Base-by-base conservation (phyloP, 2,329 filamentous ascomycete species). In the Aspergillus costaricaensis region DNA sequence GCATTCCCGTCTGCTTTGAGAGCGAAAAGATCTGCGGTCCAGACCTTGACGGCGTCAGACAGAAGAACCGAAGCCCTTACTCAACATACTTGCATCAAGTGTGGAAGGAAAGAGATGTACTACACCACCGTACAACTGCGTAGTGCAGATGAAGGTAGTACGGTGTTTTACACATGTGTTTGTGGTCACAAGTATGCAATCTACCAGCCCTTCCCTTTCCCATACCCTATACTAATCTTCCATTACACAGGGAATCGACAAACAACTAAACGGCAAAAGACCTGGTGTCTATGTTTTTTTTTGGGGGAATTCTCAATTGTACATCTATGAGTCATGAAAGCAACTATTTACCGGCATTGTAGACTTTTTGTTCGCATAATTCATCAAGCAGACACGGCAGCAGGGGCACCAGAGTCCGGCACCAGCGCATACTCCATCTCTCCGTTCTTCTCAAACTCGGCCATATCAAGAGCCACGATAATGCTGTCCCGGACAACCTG, bases 391-490 rank as follows among this genome's bases (percentile, higher is more conserved):
- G 72, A 53, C 39, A 69, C 62, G 49, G 68, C 65, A 53, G 66
- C 66, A 51, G 68, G 60, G 30, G 71, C 69, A 41, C 67, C 68
- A 44, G 70, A 69, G 53, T 90, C 86, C 3, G 93, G 94, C 67
- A 98, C 89, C 71, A 96, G 84, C 50, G 95, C 95, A 81, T 99
- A 99, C 75, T 99, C 93, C 32, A 87, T 81, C 77, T 96, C 87
- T 44, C 91, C 91, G 68, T 88, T 91, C 81, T 91, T 92, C 82
- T 99, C 95, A 72, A 92, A 97, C 73, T 97, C 94, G 10, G 93
- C 95, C 92, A 99, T 99, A 77, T 99, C 95, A 67, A 99, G 83
- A 48, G 95, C 95, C 58, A 99, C 95, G 69, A 97, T 87, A 41
- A 96, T 88, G 76, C 94, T 98, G 74, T 99, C 95, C 61, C 92